Evolutionary conservation across 1,284 basidiomycete genomes (phyloP).

Genomic region (Malassezia yamatoensis): DNA sequence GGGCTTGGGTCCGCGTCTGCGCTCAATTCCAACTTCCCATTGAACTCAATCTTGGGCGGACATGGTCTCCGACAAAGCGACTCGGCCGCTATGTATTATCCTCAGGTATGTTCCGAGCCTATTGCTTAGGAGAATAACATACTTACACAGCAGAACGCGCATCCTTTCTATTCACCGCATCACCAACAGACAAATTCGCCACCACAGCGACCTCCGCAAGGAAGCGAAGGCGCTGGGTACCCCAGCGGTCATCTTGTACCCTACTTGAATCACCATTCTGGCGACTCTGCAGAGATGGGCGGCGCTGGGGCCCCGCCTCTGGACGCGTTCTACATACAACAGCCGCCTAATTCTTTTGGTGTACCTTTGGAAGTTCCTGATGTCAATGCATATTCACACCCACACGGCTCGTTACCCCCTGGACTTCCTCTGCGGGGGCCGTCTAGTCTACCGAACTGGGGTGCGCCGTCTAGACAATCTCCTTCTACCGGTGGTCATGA

Average conservation of each 20-base stretch:
- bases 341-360: constrained; percentile 12
- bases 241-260: constrained; percentile 7
- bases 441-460: constrained; percentile 10
- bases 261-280: constrained; percentile 12
- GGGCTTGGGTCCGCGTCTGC: constrained; percentile 10
- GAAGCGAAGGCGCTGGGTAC: neutral
- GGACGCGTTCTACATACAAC: constrained; percentile 19
- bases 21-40: constrained; percentile 8
- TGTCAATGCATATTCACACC: constrained; percentile 11
- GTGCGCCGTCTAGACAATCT: constrained; percentile 10
- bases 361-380: constrained; percentile 16
- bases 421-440: constrained; percentile 13
- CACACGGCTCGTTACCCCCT: neutral
- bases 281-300: constrained; percentile 11
- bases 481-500: constrained; percentile 3
- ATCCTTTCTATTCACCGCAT: constrained; percentile 10
- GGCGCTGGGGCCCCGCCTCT: constrained; percentile 3
- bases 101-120: constrained; percentile 7
- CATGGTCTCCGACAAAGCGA: constrained; percentile 9
- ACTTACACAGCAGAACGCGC: constrained; percentile 4
- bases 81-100: constrained; percentile 17
- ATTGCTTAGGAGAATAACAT: neutral
- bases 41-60: constrained; percentile 11
- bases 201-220: neutral
- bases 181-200: constrained; percentile 4